A percentile compares a stretch with the other conserved stretches of the same genome.
Evolutionary conservation across 1,139 yeast species (phyloP).

Genomic region (Meyerozyma smithsonii): DNA sequence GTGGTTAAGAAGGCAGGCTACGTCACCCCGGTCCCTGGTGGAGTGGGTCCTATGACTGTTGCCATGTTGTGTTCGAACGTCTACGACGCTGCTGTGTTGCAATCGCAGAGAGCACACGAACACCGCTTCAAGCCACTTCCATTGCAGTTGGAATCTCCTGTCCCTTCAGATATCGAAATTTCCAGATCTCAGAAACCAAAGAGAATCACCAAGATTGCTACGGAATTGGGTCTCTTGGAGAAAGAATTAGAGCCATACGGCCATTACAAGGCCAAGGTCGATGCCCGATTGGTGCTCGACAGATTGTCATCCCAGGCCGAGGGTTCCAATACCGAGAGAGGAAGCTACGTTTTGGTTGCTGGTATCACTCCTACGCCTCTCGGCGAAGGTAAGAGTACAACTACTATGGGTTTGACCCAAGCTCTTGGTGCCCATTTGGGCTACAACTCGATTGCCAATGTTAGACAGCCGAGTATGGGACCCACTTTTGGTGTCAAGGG

Average conservation of each 20-base stretch:
- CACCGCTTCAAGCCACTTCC: slow-evolving; percentile 49
- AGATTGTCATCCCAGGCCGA: slow-evolving; percentile 66
- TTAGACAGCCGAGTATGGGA: slow-evolving; percentile 98
- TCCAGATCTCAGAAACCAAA: slow-evolving; percentile 89
- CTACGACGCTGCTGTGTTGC: slow-evolving; percentile 56
- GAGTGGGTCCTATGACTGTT: slow-evolving; percentile 99
- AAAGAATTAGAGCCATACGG: slow-evolving; percentile 90
- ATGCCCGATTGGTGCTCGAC: slow-evolving; percentile 36
- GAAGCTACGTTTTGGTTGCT: slow-evolving; percentile 88
- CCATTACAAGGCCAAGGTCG: slow-evolving; percentile 87
- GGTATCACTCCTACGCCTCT: slow-evolving; percentile 98
- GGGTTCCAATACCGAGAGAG: slow-evolving; percentile 51
- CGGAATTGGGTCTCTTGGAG: slow-evolving; percentile 77
- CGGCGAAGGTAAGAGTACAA: slow-evolving; percentile 97
- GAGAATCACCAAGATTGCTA: slow-evolving; percentile 74
- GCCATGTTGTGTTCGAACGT: slow-evolving; percentile 85
- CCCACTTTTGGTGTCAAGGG: slow-evolving; percentile 99
- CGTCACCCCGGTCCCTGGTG: slow-evolving; percentile 98
- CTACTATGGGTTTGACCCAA: slow-evolving; percentile 94
- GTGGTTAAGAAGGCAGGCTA: slow-evolving; percentile 64
- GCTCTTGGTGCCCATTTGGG: slow-evolving; percentile 91
- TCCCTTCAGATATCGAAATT: slow-evolving; percentile 91
- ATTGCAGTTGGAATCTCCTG: slow-evolving; percentile 67
- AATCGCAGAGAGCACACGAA: slow-evolving; percentile 44
- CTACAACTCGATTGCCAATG: slow-evolving; percentile 87